Evolutionary conservation across 306 rosid genomes (phyloP).

Genomic region (Vicia villosa): DNA sequence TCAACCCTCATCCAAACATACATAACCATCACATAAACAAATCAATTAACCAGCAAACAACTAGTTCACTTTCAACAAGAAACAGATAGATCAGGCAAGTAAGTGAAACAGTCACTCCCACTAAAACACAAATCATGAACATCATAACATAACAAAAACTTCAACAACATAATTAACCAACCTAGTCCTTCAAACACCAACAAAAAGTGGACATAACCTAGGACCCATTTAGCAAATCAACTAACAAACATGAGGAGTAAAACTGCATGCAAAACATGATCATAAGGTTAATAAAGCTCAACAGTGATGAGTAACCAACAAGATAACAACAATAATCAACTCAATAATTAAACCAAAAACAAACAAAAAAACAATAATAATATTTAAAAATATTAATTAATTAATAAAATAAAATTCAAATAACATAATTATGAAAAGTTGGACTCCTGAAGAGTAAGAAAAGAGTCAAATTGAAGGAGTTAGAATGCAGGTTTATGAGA

Average conservation of each 20-base stretch:
- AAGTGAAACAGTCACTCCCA: slow-evolving; percentile 29
- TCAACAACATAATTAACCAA: slow-evolving; percentile 27
- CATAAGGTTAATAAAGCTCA: slow-evolving; percentile 35
- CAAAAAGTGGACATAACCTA: slow-evolving; percentile 30
- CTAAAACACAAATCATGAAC: neutral
- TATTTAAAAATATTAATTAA: neutral
- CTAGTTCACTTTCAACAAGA: slow-evolving; percentile 20
- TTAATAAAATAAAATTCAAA: slow-evolving; percentile 21
- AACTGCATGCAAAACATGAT: slow-evolving; percentile 49
- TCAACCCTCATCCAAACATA: neutral
- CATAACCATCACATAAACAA: slow-evolving; percentile 13
- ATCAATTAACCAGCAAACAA: slow-evolving; percentile 20
- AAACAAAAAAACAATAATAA: neutral
- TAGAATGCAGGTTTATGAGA: slow-evolving; percentile 36
- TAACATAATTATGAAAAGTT: neutral
- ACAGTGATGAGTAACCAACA: slow-evolving; percentile 21
- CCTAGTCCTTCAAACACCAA: slow-evolving; percentile 19
- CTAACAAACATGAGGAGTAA: slow-evolving; percentile 11
- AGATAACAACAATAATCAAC: slow-evolving; percentile 18
- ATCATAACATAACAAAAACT: neutral
- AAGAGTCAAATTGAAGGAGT: slow-evolving; percentile 32
- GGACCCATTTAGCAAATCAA: slow-evolving; percentile 34
- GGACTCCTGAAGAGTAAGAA: neutral
- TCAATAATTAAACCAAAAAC: neutral
- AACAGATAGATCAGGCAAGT: slow-evolving; percentile 34